Evolutionary conservation across 2,329 filamentous ascomycete genomes (phyloP).

Genomic region (Parastagonospora avenae): DNA sequence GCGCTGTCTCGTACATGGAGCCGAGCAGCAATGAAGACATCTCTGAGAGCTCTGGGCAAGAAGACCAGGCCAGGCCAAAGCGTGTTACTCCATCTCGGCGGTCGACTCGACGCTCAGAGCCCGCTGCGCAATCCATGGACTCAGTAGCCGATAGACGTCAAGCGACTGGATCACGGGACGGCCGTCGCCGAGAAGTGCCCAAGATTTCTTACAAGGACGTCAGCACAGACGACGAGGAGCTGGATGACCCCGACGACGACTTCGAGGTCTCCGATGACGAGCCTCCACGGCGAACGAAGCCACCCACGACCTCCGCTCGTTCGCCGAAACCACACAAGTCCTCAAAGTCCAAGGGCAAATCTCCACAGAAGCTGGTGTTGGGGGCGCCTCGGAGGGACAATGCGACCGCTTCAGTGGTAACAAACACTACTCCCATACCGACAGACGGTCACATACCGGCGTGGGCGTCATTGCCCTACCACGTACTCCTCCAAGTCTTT

Average conservation of each 20-base stretch:
- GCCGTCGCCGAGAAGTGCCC: constrained; percentile 17
- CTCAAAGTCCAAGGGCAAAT: constrained; percentile 7
- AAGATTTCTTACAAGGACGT: constrained; percentile 41
- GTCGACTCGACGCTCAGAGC: constrained; percentile 31
- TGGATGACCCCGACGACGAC: constrained; percentile 33
- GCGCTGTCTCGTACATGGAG: constrained; percentile 44
- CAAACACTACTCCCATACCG: constrained; percentile 18
- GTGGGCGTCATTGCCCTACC: constrained; percentile 63
- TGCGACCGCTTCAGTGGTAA: constrained; percentile 3
- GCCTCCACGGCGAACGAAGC: constrained; percentile 12
- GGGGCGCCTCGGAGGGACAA: constrained; percentile 38
- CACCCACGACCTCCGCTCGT: constrained; percentile 7
- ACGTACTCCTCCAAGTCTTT: constrained; percentile 73
- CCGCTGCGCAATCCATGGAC: constrained; percentile 12
- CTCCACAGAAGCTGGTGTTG: constrained; percentile 20
- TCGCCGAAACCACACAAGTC: constrained; percentile 16
- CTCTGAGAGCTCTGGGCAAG: constrained; percentile 24
- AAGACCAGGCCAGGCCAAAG: constrained; percentile 12
- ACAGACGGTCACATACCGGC: constrained; percentile 33
- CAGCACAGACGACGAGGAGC: constrained; percentile 38
- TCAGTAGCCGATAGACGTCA: constrained; percentile 5
- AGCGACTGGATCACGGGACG: constrained; percentile 3
- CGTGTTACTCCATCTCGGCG: constrained; percentile 29
- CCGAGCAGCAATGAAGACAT: constrained; percentile 42
- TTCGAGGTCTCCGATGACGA: constrained; percentile 28